These are phyloP conservation scores for Beta lomatogona DNA, from an alignment of 179 eudicot species.

Conservation along the genomic window DNA sequence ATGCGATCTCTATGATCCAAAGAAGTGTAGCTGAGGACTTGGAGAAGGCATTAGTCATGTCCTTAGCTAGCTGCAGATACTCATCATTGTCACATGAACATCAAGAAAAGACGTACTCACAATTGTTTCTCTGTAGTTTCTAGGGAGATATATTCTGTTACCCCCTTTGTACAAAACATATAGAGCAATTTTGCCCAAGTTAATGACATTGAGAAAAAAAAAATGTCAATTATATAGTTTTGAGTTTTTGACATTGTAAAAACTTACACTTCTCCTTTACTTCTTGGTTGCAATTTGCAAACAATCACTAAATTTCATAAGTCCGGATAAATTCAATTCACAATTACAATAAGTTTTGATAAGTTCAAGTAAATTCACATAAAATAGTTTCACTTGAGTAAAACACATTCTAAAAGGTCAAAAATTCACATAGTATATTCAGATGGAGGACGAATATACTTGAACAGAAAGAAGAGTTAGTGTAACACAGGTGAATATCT, in stretches of 20 bases:
- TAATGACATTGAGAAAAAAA: not conserved
- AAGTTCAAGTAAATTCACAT: not conserved
- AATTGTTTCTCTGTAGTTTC: not conserved
- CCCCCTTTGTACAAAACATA: not conserved
- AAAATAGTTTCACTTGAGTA: not conserved
- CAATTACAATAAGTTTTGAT: not conserved
- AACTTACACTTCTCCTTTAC: not conserved
- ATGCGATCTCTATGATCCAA: constrained; percentile 18
- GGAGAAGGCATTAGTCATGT: constrained; percentile 21
- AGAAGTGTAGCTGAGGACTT: constrained; percentile 6
- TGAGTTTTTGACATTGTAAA: not conserved
- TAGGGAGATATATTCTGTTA: not conserved
- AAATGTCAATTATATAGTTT: not conserved
- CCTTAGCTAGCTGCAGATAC: constrained; percentile 2
- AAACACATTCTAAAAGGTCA: not conserved
- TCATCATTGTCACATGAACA: constrained; percentile 8
- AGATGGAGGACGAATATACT: not conserved
- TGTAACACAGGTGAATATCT: not conserved
- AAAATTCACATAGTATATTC: not conserved
- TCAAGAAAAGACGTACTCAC: not conserved
- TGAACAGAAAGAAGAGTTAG: not conserved
- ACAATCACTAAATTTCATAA: not conserved
- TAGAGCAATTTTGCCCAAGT: not conserved
- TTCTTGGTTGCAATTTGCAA: not conserved
- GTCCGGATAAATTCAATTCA: too few relatives aligned